Base-by-base conservation (phyloP, 768 basidiomycete species). In the Phlebiopsis gigantea region DNA sequence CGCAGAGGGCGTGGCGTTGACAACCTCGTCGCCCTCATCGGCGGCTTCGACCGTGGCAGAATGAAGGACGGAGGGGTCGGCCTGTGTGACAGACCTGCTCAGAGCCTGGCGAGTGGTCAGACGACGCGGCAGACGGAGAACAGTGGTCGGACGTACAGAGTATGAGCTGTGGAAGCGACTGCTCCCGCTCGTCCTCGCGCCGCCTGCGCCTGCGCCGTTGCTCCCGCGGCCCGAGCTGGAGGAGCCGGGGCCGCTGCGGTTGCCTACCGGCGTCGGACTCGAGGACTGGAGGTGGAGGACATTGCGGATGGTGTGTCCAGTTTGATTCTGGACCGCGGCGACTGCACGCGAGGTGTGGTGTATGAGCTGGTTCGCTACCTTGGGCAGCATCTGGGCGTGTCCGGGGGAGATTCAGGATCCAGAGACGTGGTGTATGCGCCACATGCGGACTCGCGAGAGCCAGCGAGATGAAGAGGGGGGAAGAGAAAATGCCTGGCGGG, bases 281-380 rank as follows among this genome's bases (percentile, higher is more conserved):
- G 79, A 75, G 1, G 80, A 75, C 71, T 84, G 84, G 17, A 82
- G 66, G 66, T 90, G 86, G 55, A 91, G 78, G 54, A 87, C 90
- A 78, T 87, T 92, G 57, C 89, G 76, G 68, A 91, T 75, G 0
- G 87, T 81, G 59, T 84, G 77, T 4, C 78, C 73, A 4, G 78
- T 78, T 68, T 88, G 88, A 59, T 84, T 83, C 63, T 91, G 88
- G 55, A 87, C 85, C 47, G 84, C 81, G 0, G 86, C 82, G 46
- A 84, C 90, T 15, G 86, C 88, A 65, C 90, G 85, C 14, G 85
- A 79, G 0, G 87, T 88, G 61, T 85, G 84, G 59, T 90, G 82
- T 30, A 93, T 72, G 52, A 93, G 76, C 50, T 86, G 83, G n/a
- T 84, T 86, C 28, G 88, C 85, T 73, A 88, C 85, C 71, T 90